These are phyloP conservation scores for Prasinococcaceae sp. DNA, from an alignment of 139 green algal genomes.

Conservation along the genomic window DNA sequence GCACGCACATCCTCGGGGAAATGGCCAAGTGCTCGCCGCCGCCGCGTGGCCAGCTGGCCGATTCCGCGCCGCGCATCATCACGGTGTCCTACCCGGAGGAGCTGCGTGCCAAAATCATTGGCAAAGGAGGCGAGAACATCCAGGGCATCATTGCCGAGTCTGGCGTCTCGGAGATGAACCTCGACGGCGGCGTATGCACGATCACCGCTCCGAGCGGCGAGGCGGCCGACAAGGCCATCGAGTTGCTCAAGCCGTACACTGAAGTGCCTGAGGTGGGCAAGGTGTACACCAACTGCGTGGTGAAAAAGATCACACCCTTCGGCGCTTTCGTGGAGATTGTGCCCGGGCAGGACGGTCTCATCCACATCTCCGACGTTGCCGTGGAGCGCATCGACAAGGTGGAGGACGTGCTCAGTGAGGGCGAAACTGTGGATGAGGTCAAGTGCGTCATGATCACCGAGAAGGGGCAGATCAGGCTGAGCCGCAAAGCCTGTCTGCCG, in stretches of 20 bases:
- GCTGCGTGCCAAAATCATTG: conserved; percentile 40
- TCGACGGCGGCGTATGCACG: conserved; percentile 6
- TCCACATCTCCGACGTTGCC: conserved; percentile 23
- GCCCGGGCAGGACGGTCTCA: conserved; percentile 34
- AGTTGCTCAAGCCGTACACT: neutral
- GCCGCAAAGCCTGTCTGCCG: conserved; percentile 21
- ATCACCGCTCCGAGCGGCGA: neutral
- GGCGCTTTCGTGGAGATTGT: conserved; percentile 37
- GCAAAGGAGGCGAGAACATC: conserved; percentile 60
- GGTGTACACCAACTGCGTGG: conserved; percentile 21
- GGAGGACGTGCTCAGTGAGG: conserved; percentile 27
- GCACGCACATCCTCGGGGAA: conserved; percentile 5
- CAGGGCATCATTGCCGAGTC: conserved; percentile 34
- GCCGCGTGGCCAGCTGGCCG: neutral
- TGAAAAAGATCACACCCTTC: conserved; percentile 29
- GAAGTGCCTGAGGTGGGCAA: conserved; percentile 14
- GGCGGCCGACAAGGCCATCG: neutral
- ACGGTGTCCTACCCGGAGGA: neutral
- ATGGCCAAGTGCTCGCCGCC: conserved; percentile 15
- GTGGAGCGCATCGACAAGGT: conserved; percentile 24
- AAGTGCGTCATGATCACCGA: conserved; percentile 28
- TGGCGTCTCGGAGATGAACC: conserved; percentile 11
- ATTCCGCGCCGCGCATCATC: conserved; percentile 5
- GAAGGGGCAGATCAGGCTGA: conserved; percentile 34
- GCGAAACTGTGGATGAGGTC: conserved; percentile 20